These are phyloP conservation scores for Morella rubra DNA, from an alignment of 306 rosid species.

Conservation along the genomic window DNA sequence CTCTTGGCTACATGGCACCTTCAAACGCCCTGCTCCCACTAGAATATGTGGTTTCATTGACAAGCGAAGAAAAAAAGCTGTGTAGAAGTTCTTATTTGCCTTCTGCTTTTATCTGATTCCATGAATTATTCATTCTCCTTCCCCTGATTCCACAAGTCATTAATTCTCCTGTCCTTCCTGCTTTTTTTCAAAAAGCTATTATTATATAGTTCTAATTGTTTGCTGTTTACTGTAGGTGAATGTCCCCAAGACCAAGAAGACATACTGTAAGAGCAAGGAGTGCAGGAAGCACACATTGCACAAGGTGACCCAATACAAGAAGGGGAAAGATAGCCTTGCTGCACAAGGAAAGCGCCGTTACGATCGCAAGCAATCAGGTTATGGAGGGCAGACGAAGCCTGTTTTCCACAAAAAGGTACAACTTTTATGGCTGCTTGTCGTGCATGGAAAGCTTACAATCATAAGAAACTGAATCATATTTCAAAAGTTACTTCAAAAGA, in stretches of 20 bases:
- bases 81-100: neutral
- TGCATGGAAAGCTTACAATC: neutral
- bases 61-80: too few species aligned
- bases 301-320: too few species aligned
- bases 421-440: neutral
- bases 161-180: too few species aligned
- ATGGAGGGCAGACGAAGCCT: conserved; percentile 7
- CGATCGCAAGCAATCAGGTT: conserved; percentile 11
- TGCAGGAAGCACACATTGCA: too few species aligned
- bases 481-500: neutral
- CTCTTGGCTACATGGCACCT: neutral
- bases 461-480: neutral
- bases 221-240: conserved; percentile 1
- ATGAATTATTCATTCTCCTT: neutral
- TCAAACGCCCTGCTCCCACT: too few species aligned
- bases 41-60: too few species aligned
- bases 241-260: conserved; percentile 7
- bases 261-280: conserved; percentile 7
- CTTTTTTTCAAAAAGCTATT: too few species aligned
- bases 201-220: neutral
- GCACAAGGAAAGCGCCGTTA: conserved; percentile 2
- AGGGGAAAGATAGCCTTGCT: too few species aligned
- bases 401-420: conserved; percentile 5
- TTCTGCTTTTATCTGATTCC: neutral
- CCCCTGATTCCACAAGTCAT: neutral